Conservation (phyloP, 75 land plant species). For the Cupressus sempervirens region DNA sequence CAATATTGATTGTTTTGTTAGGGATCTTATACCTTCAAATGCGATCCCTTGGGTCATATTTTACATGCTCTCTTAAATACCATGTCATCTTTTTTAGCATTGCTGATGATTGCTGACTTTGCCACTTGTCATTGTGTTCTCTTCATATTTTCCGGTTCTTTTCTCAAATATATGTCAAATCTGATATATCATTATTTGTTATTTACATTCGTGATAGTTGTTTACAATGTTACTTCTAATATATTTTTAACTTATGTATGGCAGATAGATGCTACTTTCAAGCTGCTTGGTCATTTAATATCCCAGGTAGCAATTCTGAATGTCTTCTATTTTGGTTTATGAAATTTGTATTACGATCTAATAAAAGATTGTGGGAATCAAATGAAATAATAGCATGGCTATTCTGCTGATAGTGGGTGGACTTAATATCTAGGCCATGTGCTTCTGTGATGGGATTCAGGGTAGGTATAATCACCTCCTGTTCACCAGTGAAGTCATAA, state of each 20-base stretch:
- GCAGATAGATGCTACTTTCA: conserved; percentile 69
- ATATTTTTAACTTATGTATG: conserved; percentile 8
- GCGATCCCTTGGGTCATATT: not conserved
- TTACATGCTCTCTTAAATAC: not conserved
- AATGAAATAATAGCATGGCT: not conserved
- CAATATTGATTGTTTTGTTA: not conserved
- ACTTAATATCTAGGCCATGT: too few relatives aligned
- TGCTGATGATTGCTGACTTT: not conserved
- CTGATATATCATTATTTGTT: conserved; percentile 3
- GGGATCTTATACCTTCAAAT: not conserved
- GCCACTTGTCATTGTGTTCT: not conserved
- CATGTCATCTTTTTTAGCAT: not conserved
- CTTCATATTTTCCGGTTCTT: not conserved
- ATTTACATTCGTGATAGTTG: not conserved
- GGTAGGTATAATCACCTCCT: too few relatives aligned
- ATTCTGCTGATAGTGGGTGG: not conserved
- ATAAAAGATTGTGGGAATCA: not conserved
- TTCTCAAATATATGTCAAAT: not conserved
- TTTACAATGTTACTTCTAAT: not conserved
- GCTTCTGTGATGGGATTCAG: too few relatives aligned
- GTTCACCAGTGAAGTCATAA: not conserved
- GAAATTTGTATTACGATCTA: not conserved
- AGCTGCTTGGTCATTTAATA: conserved; percentile 59
- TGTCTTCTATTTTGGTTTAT: not conserved
- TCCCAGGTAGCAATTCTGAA: conserved; percentile 34